A percentile compares a stretch with the other conserved stretches of the same genome.
phyloP scores from a whole-genome alignment of 2,329 filamentous ascomycete genomes.

The Gaeumannomyces sp. region DNA sequence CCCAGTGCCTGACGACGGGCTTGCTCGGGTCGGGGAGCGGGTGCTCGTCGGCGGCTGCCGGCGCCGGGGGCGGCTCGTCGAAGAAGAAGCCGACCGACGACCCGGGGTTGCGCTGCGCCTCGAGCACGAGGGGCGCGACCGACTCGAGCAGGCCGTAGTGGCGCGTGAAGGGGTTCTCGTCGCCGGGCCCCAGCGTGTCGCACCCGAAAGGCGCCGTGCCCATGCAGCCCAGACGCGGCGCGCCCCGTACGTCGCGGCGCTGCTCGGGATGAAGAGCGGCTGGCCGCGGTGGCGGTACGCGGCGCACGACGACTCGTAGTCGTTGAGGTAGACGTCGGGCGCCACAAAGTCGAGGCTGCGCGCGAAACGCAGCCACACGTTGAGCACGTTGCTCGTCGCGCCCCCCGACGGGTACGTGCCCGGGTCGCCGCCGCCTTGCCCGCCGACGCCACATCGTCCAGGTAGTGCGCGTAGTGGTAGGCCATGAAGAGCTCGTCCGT shows the following conservation, averaged over 20 bases:
- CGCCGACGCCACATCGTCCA: conserved; percentile 28
- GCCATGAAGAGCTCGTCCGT: conserved; percentile 33
- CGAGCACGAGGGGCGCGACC: conserved; percentile 18
- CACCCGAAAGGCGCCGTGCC: conserved; percentile 29
- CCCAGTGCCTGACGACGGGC: conserved; percentile 19
- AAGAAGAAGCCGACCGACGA: conserved; percentile 27
- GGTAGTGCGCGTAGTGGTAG: conserved; percentile 26
- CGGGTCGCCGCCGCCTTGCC: conserved; percentile 36
- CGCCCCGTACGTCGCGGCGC: conserved; percentile 37
- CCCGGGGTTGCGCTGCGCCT: conserved; percentile 29
- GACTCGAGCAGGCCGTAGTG: conserved; percentile 30
- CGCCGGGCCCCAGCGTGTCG: conserved; percentile 20
- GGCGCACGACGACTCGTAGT: conserved; percentile 35
- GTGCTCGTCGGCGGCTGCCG: background rate
- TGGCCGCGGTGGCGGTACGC: conserved; percentile 37
- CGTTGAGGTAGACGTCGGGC: conserved; percentile 36
- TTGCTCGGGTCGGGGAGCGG: conserved; percentile 13
- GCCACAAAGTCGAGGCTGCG: conserved; percentile 38
- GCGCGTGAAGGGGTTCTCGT: conserved; percentile 20
- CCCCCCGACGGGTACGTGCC: conserved; percentile 41
- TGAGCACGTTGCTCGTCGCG: conserved; percentile 32
- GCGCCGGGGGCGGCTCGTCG: conserved; percentile 17
- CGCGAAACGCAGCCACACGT: conserved; percentile 37
- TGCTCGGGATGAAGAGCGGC: conserved; percentile 48
- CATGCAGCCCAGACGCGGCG: conserved; percentile 32